Evolutionary conservation across 768 basidiomycete species (phyloP), one percentile per base, ranked within the genome.

Genomic region (Lentinula lateritia): DNA sequence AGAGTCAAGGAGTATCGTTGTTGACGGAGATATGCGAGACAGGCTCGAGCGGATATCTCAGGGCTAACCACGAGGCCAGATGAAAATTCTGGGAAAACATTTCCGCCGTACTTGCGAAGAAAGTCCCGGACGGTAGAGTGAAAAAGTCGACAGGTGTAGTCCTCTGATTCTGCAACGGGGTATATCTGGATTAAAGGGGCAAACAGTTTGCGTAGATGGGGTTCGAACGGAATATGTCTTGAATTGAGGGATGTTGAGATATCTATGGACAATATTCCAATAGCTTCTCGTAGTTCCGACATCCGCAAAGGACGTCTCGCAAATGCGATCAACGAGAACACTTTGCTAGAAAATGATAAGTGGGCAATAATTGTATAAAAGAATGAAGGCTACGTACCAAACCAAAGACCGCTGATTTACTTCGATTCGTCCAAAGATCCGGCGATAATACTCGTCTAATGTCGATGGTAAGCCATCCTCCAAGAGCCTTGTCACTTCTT

Each of bases 121-220:
- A 73, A 74, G 12, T 68, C 64, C 34, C 62, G 65, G 13, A 73
- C 66, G 23, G 66, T 73, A 13, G 66, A 69, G 54, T 73, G 72
- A 56, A 69, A 62, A 13, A 74, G 64, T 20, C 64, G 70, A 62
- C 72, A 74, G 6, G 61, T 65, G 42, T 52, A 38, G 35, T 58
- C 63, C 18, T 65, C 52, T 68, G 67, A 28, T 48, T 32, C 16
- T 52, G 34, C 6, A 39, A 61, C 18, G 60, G 54, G 5, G 50
- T 32, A 12, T 58, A 57, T 13, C 34, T 67, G 65, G 23, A 70
- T 67, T 13, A 67, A 63, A 16, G 66, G 66, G 20, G 64, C 56
- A 36, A 68, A 63, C 4, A 66, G 13, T 41, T 62, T 61, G n/a
- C 50, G 41, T 6, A 67, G 48, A 15, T 50, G 39, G 12, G 42